Evolutionary conservation across 1,139 yeast genomes (phyloP), one percentile per base, ranked within the genome.

Genomic region (Blastobotrys niveus): DNA sequence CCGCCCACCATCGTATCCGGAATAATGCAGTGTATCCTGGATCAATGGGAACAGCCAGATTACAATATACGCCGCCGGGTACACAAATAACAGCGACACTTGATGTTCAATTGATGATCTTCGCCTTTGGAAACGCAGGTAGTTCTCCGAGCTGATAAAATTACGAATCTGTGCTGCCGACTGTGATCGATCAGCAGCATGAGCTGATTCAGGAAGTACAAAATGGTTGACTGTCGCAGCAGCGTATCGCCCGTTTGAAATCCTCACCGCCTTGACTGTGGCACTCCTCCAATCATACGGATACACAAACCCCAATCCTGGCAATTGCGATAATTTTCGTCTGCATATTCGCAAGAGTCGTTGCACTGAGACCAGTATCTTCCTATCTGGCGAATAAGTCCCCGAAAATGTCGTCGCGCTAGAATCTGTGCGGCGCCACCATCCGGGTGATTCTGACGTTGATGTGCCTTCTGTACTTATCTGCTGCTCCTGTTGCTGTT

Each of bases 1-100:
- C 21, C 14, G 15, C 12, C 31, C 32, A 9, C 15, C 12, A 9
- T 29, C 7, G 12, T 12, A 5, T 5, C 12, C 27, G 1, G 43
- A 30, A 21, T 44, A 46, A 22, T 45, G 49, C 26, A 52, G 27
- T n/a, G 46, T 30, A 18, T 53, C 52, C 20, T 54, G 53, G 5
- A 81, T 72, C 48, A 84, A 73, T 1, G 95, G 95, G 56, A 83
- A 79, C 12, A 81, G 57, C 95, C 95, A 86, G 34, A 85, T 63
- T 30, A 82, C 67, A 47, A 83, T 68, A 61, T 84, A 86, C 0
- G 89, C 82, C 36, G 80, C 66, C 1, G 95, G 95, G 60, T 86
- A 86, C 33, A 86, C 70, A 61, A 86, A 84, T 42, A 86, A 79
- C 20, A 82, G 71, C 54, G 79, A 80, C 74, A 84, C 78, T 61